phyloP scores from a whole-genome alignment of 805 yeast species.

The Yarrowia sp. region DNA sequence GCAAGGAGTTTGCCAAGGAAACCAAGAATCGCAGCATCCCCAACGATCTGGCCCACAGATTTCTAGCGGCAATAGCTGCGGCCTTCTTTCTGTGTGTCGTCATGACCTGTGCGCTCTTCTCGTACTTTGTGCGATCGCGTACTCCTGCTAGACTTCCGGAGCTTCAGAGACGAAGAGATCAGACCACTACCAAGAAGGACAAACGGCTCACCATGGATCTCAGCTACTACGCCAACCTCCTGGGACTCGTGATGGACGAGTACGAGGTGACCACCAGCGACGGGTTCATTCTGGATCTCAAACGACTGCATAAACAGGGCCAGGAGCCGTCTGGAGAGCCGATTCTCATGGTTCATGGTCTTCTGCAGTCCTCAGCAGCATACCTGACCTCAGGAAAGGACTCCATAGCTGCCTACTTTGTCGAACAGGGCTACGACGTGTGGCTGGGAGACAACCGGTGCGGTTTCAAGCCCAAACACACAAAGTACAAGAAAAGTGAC shows the following conservation, averaged over 20 bases:
- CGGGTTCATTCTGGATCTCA: slow-evolving; percentile 74
- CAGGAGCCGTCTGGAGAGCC: slow-evolving; percentile 55
- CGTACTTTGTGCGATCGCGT: slow-evolving; percentile 10
- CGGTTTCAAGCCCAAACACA: slow-evolving; percentile 78
- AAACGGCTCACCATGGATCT: slow-evolving; percentile 59
- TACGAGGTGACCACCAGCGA: slow-evolving; percentile 74
- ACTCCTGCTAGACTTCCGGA: slow-evolving; percentile 36
- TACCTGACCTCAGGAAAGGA: slow-evolving; percentile 82
- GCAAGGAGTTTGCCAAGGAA: slow-evolving; percentile 12
- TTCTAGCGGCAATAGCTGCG: slow-evolving; percentile 19
- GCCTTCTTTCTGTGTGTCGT: slow-evolving; percentile 29
- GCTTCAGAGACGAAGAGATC: slow-evolving; percentile 46
- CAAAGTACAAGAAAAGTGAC: slow-evolving; percentile 54
- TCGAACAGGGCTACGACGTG: slow-evolving; percentile 73
- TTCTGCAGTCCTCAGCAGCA: slow-evolving; percentile 86
- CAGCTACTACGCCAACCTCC: slow-evolving; percentile 68
- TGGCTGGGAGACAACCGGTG: slow-evolving; percentile 94
- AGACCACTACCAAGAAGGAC: slow-evolving; percentile 47
- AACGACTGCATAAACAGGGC: slow-evolving; percentile 61
- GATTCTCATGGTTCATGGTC: slow-evolving; percentile 80
- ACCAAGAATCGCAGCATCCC: neutral
- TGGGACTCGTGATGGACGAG: slow-evolving; percentile 65
- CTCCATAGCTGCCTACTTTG: slow-evolving; percentile 69
- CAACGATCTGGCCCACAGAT: slow-evolving; percentile 15
- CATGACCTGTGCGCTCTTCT: slow-evolving; percentile 33